These are phyloP conservation scores for Rubus idaeus DNA, from an alignment of 306 rosid species.

Conservation along the genomic window DNA sequence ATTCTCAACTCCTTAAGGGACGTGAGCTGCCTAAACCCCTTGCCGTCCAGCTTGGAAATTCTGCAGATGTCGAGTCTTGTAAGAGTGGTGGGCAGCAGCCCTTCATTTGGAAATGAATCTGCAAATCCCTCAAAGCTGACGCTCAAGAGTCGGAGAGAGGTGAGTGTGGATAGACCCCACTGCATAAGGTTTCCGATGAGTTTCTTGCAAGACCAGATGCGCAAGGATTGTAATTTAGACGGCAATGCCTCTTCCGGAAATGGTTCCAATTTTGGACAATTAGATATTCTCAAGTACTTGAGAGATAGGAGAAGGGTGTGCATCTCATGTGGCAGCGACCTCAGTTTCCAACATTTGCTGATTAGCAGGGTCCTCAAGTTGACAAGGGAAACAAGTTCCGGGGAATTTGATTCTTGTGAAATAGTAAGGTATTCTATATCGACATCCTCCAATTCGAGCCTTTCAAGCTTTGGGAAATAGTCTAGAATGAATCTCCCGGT, in stretches of 20 bases:
- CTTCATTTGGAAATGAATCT: constrained; percentile 24
- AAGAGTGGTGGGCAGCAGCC: constrained; percentile 27
- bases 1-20: fast-evolving
- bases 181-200: constrained; percentile 2
- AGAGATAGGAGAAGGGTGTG: constrained; percentile 21
- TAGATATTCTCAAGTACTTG: fast-evolving
- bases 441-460: neutral
- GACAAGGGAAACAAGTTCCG: neutral
- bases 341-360: fast-evolving
- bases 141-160: fast-evolving
- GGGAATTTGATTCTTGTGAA: no score
- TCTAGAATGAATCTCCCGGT: neutral
- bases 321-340: neutral
- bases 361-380: fast-evolving
- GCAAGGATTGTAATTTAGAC: fast-evolving
- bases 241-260: constrained; percentile 25
- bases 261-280: constrained; percentile 28
- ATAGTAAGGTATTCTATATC: neutral
- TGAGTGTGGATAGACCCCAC: constrained; percentile 26
- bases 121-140: neutral
- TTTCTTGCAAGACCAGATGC: neutral
- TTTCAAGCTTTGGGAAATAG: neutral
- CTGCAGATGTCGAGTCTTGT: fast-evolving
- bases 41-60: constrained; percentile 16
- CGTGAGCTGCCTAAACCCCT: constrained; percentile 16